These are phyloP conservation scores for Nicotiana paniculata DNA, from an alignment of 257 asterid genomes.

Conservation along the genomic window DNA sequence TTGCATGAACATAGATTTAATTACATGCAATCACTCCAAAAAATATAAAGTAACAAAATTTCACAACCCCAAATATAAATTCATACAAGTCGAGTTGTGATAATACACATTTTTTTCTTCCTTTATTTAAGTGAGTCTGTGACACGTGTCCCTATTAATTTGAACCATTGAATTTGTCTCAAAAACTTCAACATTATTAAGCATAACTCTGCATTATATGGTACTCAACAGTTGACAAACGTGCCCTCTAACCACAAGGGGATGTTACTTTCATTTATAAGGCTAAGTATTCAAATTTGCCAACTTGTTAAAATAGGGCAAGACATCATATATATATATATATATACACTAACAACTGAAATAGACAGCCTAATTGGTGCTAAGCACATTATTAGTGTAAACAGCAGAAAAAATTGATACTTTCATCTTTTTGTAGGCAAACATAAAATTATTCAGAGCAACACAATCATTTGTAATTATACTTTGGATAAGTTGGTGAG, in stretches of 20 bases:
- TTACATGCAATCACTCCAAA: neutral
- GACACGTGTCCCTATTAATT: neutral
- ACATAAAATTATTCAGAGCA: neutral
- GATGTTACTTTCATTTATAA: neutral
- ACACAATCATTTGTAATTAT: neutral
- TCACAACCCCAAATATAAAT: no score
- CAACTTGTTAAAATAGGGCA: neutral
- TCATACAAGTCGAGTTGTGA: no score
- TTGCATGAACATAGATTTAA: neutral
- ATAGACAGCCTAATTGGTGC: neutral
- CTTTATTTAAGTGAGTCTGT: neutral
- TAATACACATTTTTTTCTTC: no score
- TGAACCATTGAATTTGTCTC: neutral
- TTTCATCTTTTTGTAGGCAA: neutral
- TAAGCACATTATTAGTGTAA: neutral
- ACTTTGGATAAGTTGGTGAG: neutral
- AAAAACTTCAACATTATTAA: neutral
- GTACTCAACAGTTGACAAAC: neutral
- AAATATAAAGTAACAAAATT: no score
- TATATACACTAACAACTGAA: neutral
- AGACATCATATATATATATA: neutral
- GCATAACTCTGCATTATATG: neutral
- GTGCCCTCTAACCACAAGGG: neutral
- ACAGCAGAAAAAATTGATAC: neutral
- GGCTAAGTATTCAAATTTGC: neutral